Evolutionary conservation across 2,329 filamentous ascomycete genomes (phyloP).

Genomic region (Fusarium tanahbumbuense): DNA sequence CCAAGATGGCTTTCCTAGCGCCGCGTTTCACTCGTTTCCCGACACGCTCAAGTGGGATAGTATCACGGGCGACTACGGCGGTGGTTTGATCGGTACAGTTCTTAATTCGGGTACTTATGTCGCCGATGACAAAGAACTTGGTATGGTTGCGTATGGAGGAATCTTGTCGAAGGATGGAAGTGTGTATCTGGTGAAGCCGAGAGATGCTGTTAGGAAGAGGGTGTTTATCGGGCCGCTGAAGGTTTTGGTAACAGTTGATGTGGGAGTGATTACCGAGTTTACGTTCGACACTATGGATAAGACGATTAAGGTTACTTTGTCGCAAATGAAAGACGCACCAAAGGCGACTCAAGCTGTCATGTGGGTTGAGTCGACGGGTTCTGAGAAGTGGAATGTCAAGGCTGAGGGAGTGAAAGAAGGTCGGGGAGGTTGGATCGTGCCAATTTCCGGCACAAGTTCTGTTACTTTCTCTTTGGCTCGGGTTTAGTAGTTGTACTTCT

Average conservation of each 20-base stretch:
- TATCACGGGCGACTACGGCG: slow-evolving; percentile 68
- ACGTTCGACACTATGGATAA: slow-evolving; percentile 43
- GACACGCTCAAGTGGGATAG: slow-evolving; percentile 67
- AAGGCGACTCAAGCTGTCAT: slow-evolving; percentile 47
- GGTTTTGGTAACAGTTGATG: slow-evolving; percentile 56
- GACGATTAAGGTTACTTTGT: slow-evolving; percentile 43
- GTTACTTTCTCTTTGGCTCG: slow-evolving; percentile 4
- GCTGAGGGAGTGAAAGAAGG: neutral
- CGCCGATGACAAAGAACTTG: slow-evolving; percentile 57
- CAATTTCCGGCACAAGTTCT: neutral
- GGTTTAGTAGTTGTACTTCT: too few species aligned
- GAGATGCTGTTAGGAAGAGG: slow-evolving; percentile 59
- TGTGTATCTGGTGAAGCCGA: slow-evolving; percentile 53
- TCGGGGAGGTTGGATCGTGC: slow-evolving; percentile 41
- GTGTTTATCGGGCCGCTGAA: slow-evolving; percentile 62
- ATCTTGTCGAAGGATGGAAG: slow-evolving; percentile 46
- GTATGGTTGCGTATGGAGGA: slow-evolving; percentile 63
- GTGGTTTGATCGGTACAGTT: slow-evolving; percentile 63
- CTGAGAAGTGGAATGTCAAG: slow-evolving; percentile 17
- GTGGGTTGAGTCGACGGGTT: slow-evolving; percentile 52
- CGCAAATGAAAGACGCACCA: slow-evolving; percentile 47
- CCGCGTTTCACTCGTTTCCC: slow-evolving; percentile 68
- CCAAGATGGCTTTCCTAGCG: slow-evolving; percentile 63
- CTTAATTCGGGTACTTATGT: slow-evolving; percentile 64
- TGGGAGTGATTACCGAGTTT: slow-evolving; percentile 56